These are phyloP conservation scores for Dioscorea zingiberensis DNA, from an alignment of 106 monocot genomes.

Conservation along the genomic window DNA sequence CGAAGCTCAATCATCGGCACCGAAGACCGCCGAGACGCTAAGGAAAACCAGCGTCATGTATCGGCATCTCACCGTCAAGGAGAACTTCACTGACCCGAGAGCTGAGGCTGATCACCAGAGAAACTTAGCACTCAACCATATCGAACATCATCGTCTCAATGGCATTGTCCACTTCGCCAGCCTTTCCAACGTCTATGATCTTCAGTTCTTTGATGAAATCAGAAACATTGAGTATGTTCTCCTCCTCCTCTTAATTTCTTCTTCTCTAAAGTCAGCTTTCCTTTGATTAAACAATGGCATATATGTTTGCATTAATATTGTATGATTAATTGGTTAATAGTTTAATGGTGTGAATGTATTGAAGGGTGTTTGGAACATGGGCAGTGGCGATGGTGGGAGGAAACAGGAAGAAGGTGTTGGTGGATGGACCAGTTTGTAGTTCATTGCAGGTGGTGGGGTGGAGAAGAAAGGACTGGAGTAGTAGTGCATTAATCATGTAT, in stretches of 20 bases:
- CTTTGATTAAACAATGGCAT: too few species aligned
- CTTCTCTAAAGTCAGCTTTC: too few species aligned
- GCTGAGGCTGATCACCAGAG: conserved; percentile 45
- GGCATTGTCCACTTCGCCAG: conserved; percentile 62
- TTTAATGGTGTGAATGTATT: too few species aligned
- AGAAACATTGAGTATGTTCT: conserved; percentile 44
- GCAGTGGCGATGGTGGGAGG: conserved; percentile 61
- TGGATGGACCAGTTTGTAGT: conserved; percentile 71
- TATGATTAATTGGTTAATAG: too few species aligned
- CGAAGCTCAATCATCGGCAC: conserved; percentile 21
- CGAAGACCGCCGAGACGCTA: conserved; percentile 34
- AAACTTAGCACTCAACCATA: conserved; percentile 53
- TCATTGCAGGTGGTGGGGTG: conserved; percentile 55
- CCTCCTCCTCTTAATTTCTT: neutral
- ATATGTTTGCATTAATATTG: too few species aligned
- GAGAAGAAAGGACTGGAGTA: conserved; percentile 23
- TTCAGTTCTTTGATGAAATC: conserved; percentile 50
- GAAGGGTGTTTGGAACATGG: conserved; percentile 75
- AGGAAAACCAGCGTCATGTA: conserved; percentile 63
- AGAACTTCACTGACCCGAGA: conserved; percentile 39
- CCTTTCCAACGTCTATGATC: conserved; percentile 33
- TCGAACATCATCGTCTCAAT: conserved; percentile 54
- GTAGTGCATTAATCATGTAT: neutral
- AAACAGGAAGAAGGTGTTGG: conserved; percentile 42
- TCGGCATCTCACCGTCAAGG: conserved; percentile 41